These are phyloP conservation scores for Coemansia sp. DNA, from an alignment of 192 early-diverging fungal species.

Conservation along the genomic window DNA sequence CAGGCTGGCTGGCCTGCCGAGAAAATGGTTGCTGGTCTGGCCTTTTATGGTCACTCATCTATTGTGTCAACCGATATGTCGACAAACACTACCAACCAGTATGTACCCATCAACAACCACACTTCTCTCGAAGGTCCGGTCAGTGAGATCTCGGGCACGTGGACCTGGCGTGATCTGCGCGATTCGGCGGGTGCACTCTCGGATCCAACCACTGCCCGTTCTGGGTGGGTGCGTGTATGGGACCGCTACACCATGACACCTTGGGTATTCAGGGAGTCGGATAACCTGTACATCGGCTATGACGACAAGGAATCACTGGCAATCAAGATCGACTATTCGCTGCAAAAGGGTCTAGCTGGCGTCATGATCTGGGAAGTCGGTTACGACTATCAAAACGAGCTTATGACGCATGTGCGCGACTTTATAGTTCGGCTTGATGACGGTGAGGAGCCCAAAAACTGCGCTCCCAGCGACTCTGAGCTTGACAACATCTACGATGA, in stretches of 20 bases:
- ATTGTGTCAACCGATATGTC: slow-evolving; percentile 40
- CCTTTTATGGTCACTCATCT: slow-evolving; percentile 65
- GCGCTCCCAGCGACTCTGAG: slow-evolving; percentile 36
- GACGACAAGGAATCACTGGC: slow-evolving; percentile 67
- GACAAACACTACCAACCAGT: slow-evolving; percentile 47
- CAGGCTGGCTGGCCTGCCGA: slow-evolving; percentile 61
- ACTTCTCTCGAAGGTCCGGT: slow-evolving; percentile 58
- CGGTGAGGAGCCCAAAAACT: slow-evolving; percentile 35
- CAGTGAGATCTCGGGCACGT: slow-evolving; percentile 59
- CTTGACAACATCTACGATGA: slow-evolving; percentile 35
- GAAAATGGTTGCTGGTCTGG: slow-evolving; percentile 66
- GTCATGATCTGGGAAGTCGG: slow-evolving; percentile 76
- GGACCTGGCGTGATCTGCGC: slow-evolving; percentile 67
- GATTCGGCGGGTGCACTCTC: slow-evolving; percentile 57
- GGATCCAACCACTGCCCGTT: slow-evolving; percentile 27
- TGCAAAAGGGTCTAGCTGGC: slow-evolving; percentile 62
- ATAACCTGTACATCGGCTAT: slow-evolving; percentile 68
- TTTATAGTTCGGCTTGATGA: slow-evolving; percentile 38
- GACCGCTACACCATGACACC: slow-evolving; percentile 68
- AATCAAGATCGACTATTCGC: slow-evolving; percentile 65
- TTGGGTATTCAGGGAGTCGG: slow-evolving; percentile 67
- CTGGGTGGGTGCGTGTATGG: slow-evolving; percentile 68
- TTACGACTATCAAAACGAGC: slow-evolving; percentile 67
- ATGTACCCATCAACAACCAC: slow-evolving; percentile 50
- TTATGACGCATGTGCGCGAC: slow-evolving; percentile 55